Evolutionary conservation across 1,284 basidiomycete species (phyloP).

Genomic region (Volvariella surrecta): DNA sequence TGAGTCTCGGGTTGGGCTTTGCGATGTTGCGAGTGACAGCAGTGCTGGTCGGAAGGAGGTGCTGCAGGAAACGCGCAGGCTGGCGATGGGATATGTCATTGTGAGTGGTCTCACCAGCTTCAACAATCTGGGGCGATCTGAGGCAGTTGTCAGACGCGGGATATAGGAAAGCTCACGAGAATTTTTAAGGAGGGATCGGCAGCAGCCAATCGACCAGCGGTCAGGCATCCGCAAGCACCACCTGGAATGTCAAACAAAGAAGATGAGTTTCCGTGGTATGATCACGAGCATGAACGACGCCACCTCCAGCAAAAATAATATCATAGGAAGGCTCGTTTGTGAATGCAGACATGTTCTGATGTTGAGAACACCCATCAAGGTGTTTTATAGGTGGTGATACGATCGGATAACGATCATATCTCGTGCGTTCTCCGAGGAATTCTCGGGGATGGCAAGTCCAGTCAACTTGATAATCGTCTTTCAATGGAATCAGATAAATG

Average conservation of each 20-base stretch:
- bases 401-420: no score
- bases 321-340: conserved; percentile 9
- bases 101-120: conserved; percentile 28
- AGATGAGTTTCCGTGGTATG: no score
- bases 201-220: conserved; percentile 32
- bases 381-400: no score
- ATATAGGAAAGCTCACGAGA: conserved; percentile 15
- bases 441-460: no score
- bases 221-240: conserved; percentile 32
- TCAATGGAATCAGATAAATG: no score
- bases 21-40: conserved; percentile 3
- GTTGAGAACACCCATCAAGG: no score
- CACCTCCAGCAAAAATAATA: conserved; percentile 16
- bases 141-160: not conserved
- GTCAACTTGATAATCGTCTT: no score
- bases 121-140: conserved; percentile 18
- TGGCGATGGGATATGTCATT: conserved; percentile 20
- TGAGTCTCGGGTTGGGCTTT: conserved; percentile 6
- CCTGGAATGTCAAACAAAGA: conserved; percentile 21
- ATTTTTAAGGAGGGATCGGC: conserved; percentile 30
- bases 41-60: conserved; percentile 14
- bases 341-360: no score
- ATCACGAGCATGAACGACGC: not conserved
- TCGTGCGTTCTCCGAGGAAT: no score
- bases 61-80: conserved; percentile 21